Percentiles rank a stretch among this genome's conserved stretches.
Evolutionary conservation across 331 rosid species (phyloP).

Genomic region (Erythrophleum ivorense): DNA sequence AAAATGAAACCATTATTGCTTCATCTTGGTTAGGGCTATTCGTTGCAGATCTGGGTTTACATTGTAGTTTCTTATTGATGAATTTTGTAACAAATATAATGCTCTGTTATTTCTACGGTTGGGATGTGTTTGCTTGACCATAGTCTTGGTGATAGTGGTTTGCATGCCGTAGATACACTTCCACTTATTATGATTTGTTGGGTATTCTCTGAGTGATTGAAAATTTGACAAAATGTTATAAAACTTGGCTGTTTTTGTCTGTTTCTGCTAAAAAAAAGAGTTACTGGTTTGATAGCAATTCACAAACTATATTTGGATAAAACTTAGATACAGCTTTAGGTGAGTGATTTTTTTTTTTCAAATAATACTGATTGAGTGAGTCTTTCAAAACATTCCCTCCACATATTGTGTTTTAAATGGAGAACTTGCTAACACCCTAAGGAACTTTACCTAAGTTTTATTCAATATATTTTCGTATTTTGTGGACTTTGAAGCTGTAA

Average conservation of each 20-base stretch:
- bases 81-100: background rate
- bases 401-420: background rate
- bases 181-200: slow-evolving; percentile 15
- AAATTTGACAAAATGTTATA: background rate
- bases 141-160: slow-evolving; percentile 26
- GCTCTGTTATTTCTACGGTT: slow-evolving; percentile 5
- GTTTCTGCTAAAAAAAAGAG: background rate
- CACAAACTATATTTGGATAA: background rate
- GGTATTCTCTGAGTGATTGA: background rate
- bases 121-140: slow-evolving; percentile 9
- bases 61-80: slow-evolving; percentile 14
- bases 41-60: slow-evolving; percentile 34
- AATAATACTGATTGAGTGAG: background rate
- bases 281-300: background rate
- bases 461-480: background rate
- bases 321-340: no score
- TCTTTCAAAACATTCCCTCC: background rate
- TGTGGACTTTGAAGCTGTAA: background rate
- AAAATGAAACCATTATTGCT: background rate
- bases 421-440: background rate
- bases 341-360: no score
- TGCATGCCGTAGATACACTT: slow-evolving; percentile 2
- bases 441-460: background rate
- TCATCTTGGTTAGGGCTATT: background rate
- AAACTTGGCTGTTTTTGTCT: background rate